Evolutionary conservation across 1,284 basidiomycete species (phyloP).

Genomic region (Moesziomyces sp.): DNA sequence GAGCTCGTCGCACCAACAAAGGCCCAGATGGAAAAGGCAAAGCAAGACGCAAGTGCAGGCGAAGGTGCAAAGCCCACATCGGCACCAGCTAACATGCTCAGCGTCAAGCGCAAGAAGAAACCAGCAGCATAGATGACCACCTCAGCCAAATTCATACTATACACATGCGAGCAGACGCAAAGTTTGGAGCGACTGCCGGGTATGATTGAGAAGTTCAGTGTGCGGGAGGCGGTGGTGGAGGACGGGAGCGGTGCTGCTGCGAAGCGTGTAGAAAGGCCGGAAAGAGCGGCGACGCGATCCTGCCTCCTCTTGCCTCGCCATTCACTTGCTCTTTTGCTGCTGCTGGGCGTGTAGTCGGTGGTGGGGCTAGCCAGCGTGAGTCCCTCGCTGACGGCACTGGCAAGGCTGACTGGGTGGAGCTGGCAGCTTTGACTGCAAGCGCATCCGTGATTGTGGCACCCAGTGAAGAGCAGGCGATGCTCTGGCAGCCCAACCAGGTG

Average conservation of each 20-base stretch:
- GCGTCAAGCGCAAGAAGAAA: conserved; percentile 52
- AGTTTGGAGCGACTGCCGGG: no score
- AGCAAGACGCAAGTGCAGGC: conserved; percentile 11
- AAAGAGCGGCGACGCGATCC: conserved; percentile 33
- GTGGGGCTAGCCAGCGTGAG: not conserved
- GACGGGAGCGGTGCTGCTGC: conserved; percentile 18
- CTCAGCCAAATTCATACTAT: no score
- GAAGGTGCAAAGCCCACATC: not conserved
- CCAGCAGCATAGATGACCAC: conserved; percentile 4
- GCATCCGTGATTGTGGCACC: not conserved
- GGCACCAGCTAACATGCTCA: conserved; percentile 27
- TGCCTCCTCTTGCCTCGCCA: conserved; percentile 9
- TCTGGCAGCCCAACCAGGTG: not conserved
- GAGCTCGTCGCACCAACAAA: conserved; percentile 20
- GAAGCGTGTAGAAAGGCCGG: conserved; percentile 39
- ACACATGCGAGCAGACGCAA: no score
- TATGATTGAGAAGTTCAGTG: not conserved
- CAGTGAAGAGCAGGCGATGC: not conserved
- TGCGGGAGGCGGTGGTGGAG: not conserved
- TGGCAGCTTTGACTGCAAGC: no score
- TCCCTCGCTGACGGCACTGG: no score
- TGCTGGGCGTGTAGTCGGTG: not conserved
- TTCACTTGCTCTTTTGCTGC: not conserved
- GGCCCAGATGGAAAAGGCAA: conserved; percentile 18
- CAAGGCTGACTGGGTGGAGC: no score